Conservation (phyloP, 441 rosid species). For the Jatropha multifida region DNA sequence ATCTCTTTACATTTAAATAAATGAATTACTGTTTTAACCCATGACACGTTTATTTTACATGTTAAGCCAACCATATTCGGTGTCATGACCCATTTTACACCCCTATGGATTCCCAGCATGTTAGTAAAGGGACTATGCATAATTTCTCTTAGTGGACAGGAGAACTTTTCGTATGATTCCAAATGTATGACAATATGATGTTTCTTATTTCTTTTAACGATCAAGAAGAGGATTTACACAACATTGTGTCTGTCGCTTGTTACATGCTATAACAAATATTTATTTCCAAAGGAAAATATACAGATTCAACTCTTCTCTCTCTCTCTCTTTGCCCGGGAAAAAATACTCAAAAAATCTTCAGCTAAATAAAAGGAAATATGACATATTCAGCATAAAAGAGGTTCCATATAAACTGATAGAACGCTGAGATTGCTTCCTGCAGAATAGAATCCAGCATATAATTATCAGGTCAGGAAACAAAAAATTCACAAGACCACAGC, state of each 20-base stretch:
- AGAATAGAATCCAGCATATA: conserved; percentile 21
- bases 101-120: too few relatives aligned
- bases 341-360: background rate
- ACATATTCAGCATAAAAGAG: conserved; percentile 88
- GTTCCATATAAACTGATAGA: conserved; percentile 89
- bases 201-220: background rate
- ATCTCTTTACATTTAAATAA: too few relatives aligned
- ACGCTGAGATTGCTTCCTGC: conserved; percentile 86
- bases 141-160: too few relatives aligned
- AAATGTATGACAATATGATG: background rate
- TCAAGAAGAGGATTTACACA: conserved; percentile 9
- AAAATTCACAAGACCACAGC: background rate
- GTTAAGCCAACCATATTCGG: too few relatives aligned
- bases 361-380: conserved; percentile 74
- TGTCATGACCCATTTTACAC: too few relatives aligned
- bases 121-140: too few relatives aligned
- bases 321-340: background rate
- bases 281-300: conserved; percentile 12
- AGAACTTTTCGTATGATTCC: conserved; percentile 2
- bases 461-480: conserved; percentile 15
- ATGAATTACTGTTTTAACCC: too few relatives aligned
- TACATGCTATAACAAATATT: conserved; percentile 7
- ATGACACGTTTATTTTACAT: too few relatives aligned
- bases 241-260: background rate
- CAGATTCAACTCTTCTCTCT: background rate